Conservation (phyloP, 352 stramenopile species). For the Phytophthora kernoviae region DNA sequence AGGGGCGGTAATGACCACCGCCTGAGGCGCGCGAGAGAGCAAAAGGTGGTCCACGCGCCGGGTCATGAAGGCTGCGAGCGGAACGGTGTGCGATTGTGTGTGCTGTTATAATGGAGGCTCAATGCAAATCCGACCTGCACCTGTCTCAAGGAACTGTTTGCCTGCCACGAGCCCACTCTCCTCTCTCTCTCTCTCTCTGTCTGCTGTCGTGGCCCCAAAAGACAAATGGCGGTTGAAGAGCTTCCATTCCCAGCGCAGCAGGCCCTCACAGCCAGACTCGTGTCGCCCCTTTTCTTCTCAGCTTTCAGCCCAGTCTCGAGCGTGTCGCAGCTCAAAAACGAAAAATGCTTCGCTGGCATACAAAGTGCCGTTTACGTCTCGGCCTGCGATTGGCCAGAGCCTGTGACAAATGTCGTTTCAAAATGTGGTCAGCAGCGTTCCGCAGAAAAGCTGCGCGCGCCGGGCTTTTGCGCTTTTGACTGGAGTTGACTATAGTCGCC, state of each 20-base stretch:
- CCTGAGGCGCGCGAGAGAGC: constrained; percentile 19
- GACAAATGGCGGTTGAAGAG: constrained; percentile 2
- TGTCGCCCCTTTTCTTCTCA: background rate
- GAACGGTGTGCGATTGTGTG: constrained; percentile 5
- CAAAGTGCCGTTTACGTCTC: background rate
- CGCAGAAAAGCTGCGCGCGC: background rate
- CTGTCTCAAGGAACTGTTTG: constrained; percentile 9
- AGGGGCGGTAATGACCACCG: constrained; percentile 14
- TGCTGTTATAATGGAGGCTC: constrained; percentile 3
- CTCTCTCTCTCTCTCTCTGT: background rate
- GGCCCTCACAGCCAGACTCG: background rate
- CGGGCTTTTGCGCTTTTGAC: constrained; percentile 8
- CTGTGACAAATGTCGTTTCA: constrained; percentile 34
- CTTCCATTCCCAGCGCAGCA: background rate
- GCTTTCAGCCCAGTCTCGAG: background rate
- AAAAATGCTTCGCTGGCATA: background rate
- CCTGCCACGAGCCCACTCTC: background rate
- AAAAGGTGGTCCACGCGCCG: constrained; percentile 38
- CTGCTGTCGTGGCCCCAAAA: background rate
- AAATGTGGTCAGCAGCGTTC: background rate
- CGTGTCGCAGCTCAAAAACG: background rate
- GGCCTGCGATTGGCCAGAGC: background rate
- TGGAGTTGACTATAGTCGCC: constrained; percentile 27
- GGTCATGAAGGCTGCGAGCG: constrained; percentile 28
- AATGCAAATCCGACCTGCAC: constrained; percentile 30